A percentile compares a stretch with the other conserved stretches of the same genome.
phyloP scores from a whole-genome alignment of 2,329 filamentous ascomycete species.

The Ceratocystiopsis minuta region DNA sequence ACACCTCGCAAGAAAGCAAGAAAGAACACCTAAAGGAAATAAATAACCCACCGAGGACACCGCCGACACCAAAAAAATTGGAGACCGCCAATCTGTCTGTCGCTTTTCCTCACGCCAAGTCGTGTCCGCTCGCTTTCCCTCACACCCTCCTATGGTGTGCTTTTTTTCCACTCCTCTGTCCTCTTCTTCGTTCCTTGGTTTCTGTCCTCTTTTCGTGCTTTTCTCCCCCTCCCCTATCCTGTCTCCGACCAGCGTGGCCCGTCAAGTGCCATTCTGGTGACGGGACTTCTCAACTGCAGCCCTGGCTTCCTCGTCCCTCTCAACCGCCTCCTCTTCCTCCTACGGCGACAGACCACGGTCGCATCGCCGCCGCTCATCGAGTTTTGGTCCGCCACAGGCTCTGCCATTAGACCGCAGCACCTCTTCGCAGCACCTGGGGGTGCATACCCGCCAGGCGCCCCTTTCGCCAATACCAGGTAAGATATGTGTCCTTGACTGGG shows the following conservation, averaged over 20 bases:
- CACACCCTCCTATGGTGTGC: too few species aligned
- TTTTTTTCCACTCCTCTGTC: too few species aligned
- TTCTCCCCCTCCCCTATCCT: not conserved
- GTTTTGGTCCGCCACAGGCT: slow-evolving; percentile 11
- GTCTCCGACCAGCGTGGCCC: slow-evolving; percentile 8
- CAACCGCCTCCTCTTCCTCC: slow-evolving; percentile 34
- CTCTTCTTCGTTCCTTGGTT: not conserved
- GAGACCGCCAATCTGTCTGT: slow-evolving; percentile 2
- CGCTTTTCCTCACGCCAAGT: not conserved
- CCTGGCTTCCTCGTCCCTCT: slow-evolving; percentile 32
- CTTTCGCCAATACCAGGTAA: slow-evolving; percentile 40
- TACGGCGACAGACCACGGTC: slow-evolving; percentile 30
- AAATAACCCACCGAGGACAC: not conserved
- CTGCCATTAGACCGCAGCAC: slow-evolving; percentile 16
- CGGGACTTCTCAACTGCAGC: slow-evolving; percentile 16
- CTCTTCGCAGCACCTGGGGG: slow-evolving; percentile 19
- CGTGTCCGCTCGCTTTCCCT: too few species aligned
- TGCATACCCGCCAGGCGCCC: slow-evolving; percentile 20
- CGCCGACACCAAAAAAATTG: slow-evolving; percentile 3
- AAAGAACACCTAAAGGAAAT: not conserved
- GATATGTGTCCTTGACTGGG: slow-evolving; percentile 22
- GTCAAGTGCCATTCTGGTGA: slow-evolving; percentile 12
- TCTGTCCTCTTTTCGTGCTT: not conserved
- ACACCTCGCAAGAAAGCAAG: not conserved
- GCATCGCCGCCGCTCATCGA: slow-evolving; percentile 23